Percentiles rank a stretch among this genome's conserved stretches.
phyloP scores from a whole-genome alignment of 495 filamentous ascomycete species.

The Penicillium coprophilum region DNA sequence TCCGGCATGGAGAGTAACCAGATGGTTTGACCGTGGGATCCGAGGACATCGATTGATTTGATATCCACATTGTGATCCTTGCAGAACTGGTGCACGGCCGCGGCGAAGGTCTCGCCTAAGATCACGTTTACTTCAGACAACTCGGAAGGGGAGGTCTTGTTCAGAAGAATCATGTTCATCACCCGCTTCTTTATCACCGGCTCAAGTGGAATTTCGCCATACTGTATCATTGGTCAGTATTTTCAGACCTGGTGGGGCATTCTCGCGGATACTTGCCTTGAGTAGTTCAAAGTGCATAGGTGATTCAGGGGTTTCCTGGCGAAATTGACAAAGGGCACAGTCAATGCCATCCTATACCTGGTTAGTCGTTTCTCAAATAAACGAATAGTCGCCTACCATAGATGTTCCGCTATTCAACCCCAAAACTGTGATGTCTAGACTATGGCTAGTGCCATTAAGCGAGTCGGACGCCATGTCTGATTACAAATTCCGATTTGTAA shows the following conservation, averaged over 20 bases:
- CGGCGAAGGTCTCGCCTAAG: conserved; percentile 52
- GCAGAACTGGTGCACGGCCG: conserved; percentile 48
- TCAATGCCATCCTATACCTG: conserved; percentile 46
- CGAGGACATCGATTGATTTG: conserved; percentile 52
- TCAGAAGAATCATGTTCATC: conserved; percentile 55
- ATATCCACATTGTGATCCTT: conserved; percentile 45
- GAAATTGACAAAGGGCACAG: conserved; percentile 51
- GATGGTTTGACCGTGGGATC: conserved; percentile 60
- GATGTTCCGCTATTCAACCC: conserved; percentile 51
- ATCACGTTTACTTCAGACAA: conserved; percentile 55
- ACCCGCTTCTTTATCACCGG: conserved; percentile 55
- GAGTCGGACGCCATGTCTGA: neutral
- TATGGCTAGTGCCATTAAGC: conserved; percentile 10
- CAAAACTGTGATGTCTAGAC: conserved; percentile 47
- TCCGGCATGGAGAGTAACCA: conserved; percentile 57
- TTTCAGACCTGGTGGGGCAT: neutral
- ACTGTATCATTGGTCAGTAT: conserved; percentile 19
- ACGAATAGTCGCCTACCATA: conserved; percentile 28
- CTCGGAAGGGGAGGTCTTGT: conserved; percentile 51
- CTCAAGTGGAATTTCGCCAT: conserved; percentile 48
- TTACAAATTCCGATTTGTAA: neutral
- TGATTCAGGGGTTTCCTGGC: conserved; percentile 46
- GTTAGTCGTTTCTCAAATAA: conserved; percentile 1
- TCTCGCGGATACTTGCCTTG: conserved; percentile 25
- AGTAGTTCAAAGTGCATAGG: conserved; percentile 51